Evolutionary conservation across 2,329 filamentous ascomycete species (phyloP), one percentile per base, ranked within the genome.

Genomic region (Calonectria fujianensis): DNA sequence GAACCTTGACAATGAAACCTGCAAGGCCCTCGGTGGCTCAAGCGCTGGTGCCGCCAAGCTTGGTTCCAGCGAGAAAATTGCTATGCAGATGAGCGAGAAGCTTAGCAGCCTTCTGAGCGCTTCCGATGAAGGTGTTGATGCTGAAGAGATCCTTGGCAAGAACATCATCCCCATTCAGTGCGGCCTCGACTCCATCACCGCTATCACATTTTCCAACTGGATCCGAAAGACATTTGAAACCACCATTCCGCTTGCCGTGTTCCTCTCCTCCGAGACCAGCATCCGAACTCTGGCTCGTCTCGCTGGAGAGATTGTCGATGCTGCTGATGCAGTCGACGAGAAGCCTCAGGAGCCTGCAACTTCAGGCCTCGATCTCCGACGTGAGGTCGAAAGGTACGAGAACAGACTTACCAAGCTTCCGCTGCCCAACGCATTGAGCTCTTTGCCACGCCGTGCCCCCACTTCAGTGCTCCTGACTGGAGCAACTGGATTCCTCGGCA

Each of bases 1-100:
- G 29, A 80, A 78, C 50, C 82, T 87, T 76, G 82, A 86, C n/a
- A 81, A 86, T 2, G 76, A 81, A 0, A 82, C 81, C 0, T 87
- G 87, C 52, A 82, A 63, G 37, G 24, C 57, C 6, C 57, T 63
- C 13, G 57, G 35, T 18, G 57, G 35, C 18, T 63, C 57, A 29
- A 63, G 35, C 16, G 57, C 57, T 29, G 57, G 57, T 11, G 57
- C 37, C 3, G 57, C 57, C 27, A 39, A 29, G 14, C 57, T 63
- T 41, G 37, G 57, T 13, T 8, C 57, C n/a, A 13, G 24, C 35
- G 57, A 63, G 27, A 2, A 41, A 18, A 63, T 63, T 41, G 35
- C 57, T 13, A 29, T 63, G 35, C 35, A 63, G 39, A 63, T 63
- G 10, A 63, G 57, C 27, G 57, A 41, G 18, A 63, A 63, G 57